Evolutionary conservation across 2,329 filamentous ascomycete species (phyloP).

Genomic region (Pseudogymnoascus verrucosus): DNA sequence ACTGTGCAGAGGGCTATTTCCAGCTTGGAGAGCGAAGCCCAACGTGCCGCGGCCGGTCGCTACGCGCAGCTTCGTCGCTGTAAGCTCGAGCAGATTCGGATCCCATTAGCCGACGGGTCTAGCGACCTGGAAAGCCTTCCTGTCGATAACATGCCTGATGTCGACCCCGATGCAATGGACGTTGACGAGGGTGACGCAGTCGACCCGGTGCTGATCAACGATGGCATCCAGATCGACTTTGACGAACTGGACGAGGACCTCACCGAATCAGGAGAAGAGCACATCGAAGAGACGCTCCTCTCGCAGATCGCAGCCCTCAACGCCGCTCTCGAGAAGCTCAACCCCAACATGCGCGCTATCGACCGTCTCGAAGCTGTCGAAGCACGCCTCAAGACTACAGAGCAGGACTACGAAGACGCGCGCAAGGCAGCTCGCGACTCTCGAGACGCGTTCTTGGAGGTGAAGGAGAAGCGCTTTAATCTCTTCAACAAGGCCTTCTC

Average conservation of each 20-base stretch:
- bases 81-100: constrained; percentile 84
- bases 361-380: constrained; percentile 85
- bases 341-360: constrained; percentile 92
- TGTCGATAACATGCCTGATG: constrained; percentile 68
- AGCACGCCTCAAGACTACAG: constrained; percentile 70
- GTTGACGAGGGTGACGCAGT: constrained; percentile 66
- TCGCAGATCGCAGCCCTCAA: constrained; percentile 70
- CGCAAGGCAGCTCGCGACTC: constrained; percentile 65
- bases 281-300: constrained; percentile 65
- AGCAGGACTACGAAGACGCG: constrained; percentile 83
- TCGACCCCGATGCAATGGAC: constrained; percentile 86
- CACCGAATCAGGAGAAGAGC: constrained; percentile 63
- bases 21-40: constrained; percentile 73
- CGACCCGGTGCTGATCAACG: constrained; percentile 67
- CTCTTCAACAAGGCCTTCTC: constrained; percentile 92
- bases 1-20: constrained; percentile 64
- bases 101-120: constrained; percentile 70
- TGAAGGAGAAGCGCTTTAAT: constrained; percentile 76
- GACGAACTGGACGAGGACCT: constrained; percentile 73
- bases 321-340: constrained; percentile 81
- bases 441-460: constrained; percentile 72
- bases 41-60: constrained; percentile 75
- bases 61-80: constrained; percentile 81
- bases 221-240: constrained; percentile 88
- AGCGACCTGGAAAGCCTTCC: constrained; percentile 69